Conservation (phyloP, 2,329 filamentous ascomycete species). For the Colletotrichum liriopes region DNA sequence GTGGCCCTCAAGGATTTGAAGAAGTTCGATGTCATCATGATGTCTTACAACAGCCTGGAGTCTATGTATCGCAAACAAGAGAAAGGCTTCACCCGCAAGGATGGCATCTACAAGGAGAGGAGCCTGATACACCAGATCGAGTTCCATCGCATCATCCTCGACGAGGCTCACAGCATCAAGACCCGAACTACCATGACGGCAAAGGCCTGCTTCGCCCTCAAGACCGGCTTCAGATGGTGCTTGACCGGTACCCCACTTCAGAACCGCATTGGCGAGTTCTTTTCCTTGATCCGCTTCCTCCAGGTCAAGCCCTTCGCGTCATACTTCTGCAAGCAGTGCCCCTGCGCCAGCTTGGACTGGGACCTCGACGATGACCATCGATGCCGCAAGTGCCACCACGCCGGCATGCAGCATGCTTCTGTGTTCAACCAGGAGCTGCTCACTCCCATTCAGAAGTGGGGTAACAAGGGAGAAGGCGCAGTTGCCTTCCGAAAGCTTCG, state of each 20-base stretch:
- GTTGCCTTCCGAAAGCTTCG: conserved; percentile 86
- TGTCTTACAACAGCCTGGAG: conserved; percentile 94
- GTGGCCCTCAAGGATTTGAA: conserved; percentile 82
- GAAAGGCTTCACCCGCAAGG: conserved; percentile 88
- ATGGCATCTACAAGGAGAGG: conserved; percentile 84
- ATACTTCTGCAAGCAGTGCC: conserved; percentile 92
- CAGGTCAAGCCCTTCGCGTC: conserved; percentile 91
- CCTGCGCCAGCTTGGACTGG: conserved; percentile 89
- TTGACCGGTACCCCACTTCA: conserved; percentile 95
- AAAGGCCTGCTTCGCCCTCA: conserved; percentile 93
- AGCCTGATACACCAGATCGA: conserved; percentile 86
- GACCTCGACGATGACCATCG: conserved; percentile 78
- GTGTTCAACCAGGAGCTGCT: conserved; percentile 96
- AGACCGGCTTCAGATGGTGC: conserved; percentile 94
- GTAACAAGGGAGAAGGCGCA: conserved; percentile 73
- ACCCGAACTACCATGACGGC: conserved; percentile 91
- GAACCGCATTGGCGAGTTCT: conserved; percentile 97
- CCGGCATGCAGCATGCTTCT: conserved; percentile 61
- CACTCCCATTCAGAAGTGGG: conserved; percentile 81
- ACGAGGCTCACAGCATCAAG: conserved; percentile 97
- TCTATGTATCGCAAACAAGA: conserved; percentile 93
- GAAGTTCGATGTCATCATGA: conserved; percentile 94
- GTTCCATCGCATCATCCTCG: conserved; percentile 93
- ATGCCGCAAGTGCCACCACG: conserved; percentile 75
- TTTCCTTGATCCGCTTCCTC: conserved; percentile 93